These are phyloP conservation scores for Phycomyces nitens DNA, from an alignment of 192 early-diverging fungal genomes.

Conservation along the genomic window DNA sequence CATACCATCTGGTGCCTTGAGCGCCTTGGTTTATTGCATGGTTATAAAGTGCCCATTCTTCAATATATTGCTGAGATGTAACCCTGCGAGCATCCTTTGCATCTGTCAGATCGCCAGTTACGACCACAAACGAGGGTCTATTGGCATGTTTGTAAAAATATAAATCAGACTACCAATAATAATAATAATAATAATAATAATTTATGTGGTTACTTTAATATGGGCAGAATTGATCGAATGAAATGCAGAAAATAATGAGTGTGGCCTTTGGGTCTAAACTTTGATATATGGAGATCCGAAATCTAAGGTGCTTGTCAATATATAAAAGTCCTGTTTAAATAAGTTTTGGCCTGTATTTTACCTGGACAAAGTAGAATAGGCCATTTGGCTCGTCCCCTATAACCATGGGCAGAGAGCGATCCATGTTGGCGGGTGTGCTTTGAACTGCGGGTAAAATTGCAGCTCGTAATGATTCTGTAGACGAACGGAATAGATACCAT, in stretches of 20 bases:
- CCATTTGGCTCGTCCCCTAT: constrained; percentile 39
- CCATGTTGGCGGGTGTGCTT: not conserved
- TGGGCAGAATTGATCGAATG: constrained; percentile 67
- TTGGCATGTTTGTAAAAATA: not conserved
- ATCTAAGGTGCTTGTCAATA: too few relatives aligned
- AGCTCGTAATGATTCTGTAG: too few relatives aligned
- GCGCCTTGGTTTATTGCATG: constrained; percentile 50
- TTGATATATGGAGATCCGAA: constrained; percentile 85
- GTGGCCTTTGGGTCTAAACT: constrained; percentile 58
- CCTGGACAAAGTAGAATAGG: constrained; percentile 72
- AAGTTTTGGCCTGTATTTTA: constrained; percentile 29
- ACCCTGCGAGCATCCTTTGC: constrained; percentile 68
- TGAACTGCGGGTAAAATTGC: too few relatives aligned
- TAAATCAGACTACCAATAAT: not conserved
- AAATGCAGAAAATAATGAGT: constrained; percentile 76
- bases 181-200: not conserved
- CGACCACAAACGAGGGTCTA: constrained; percentile 72
- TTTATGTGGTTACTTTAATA: constrained; percentile 39
- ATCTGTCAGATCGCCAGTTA: constrained; percentile 89
- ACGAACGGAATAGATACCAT: too few relatives aligned
- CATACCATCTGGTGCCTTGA: constrained; percentile 64
- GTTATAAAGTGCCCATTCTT: constrained; percentile 82
- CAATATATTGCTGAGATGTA: constrained; percentile 67
- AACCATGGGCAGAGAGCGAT: not conserved
- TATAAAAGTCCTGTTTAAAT: not conserved